phyloP scores from a whole-genome alignment of 768 basidiomycete species.

The Cystobasidium tubakii region DNA sequence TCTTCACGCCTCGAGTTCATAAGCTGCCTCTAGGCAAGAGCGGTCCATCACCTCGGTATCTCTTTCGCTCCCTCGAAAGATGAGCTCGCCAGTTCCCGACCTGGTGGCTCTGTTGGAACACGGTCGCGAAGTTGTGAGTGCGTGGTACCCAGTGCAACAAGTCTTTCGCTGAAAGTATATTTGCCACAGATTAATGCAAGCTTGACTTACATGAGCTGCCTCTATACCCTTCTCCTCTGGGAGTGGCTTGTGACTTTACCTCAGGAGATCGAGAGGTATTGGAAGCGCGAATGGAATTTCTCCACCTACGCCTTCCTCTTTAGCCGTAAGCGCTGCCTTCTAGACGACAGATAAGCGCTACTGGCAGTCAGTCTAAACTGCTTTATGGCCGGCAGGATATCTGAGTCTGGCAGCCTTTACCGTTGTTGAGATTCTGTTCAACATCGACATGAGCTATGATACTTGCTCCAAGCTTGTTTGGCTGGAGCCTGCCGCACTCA shows the following conservation, averaged over 20 bases:
- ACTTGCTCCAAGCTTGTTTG: not conserved
- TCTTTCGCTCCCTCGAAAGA: too few species aligned
- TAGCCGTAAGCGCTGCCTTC: not conserved
- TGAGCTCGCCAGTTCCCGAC: not conserved
- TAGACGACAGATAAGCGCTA: not conserved
- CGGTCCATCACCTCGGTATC: too few species aligned
- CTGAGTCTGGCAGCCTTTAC: not conserved
- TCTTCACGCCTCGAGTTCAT: too few species aligned
- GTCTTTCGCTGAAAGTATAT: too few species aligned
- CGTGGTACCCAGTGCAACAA: too few species aligned
- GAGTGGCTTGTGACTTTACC: not conserved
- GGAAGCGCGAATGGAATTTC: not conserved
- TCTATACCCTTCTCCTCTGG: not conserved
- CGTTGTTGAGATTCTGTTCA: not conserved
- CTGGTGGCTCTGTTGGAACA: not conserved
- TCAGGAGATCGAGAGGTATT: not conserved
- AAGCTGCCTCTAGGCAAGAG: too few species aligned
- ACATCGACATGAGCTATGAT: not conserved
- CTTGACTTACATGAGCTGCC: not conserved
- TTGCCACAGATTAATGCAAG: not conserved
- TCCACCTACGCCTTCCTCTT: not conserved
- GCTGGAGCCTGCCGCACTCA: not conserved
- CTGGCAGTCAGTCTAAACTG: not conserved
- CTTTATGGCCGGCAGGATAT: not conserved
- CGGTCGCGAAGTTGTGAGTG: not conserved